These are phyloP conservation scores for Pontederia crassipes DNA, from an alignment of 176 grass and related monocot species.

Conservation along the genomic window DNA sequence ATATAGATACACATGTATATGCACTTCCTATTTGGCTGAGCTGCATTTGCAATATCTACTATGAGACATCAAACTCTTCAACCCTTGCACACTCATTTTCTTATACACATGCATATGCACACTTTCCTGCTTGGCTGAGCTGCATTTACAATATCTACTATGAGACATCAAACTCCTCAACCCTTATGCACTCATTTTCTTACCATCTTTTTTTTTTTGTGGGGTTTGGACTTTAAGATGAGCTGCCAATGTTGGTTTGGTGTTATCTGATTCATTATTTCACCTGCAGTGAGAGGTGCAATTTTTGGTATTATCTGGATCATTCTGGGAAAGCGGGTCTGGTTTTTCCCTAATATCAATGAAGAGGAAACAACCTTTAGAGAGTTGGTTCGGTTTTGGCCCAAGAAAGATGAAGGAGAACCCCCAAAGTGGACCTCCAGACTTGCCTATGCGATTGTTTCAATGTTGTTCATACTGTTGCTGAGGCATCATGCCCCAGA, in stretches of 20 bases:
- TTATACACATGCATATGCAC: too few species aligned
- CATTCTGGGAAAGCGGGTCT: constrained; percentile 89
- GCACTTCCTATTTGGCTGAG: too few species aligned
- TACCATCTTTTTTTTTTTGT: too few species aligned
- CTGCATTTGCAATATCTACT: too few species aligned
- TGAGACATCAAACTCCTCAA: too few species aligned
- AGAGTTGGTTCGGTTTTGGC: constrained; percentile 88
- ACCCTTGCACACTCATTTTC: too few species aligned
- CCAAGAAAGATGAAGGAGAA: constrained; percentile 83
- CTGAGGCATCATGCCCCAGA: constrained; percentile 97
- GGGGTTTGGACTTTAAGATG: too few species aligned
- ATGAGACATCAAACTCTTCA: too few species aligned
- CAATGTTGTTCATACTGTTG: constrained; percentile 54
- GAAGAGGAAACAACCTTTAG: constrained; percentile 97
- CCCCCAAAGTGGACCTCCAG: constrained; percentile 82
- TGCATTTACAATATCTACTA: too few species aligned
- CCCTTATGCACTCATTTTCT: too few species aligned
- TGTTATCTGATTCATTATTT: constrained; percentile 10
- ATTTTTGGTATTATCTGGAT: constrained; percentile 80
- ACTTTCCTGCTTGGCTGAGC: too few species aligned
- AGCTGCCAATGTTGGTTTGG: background rate
- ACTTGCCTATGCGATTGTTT: constrained; percentile 55
- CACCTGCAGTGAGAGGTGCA: constrained; percentile 66
- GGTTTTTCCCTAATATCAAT: constrained; percentile 99
- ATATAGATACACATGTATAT: too few species aligned